Percentiles rank a stretch among this genome's conserved stretches.
These are phyloP conservation scores for Ceratobasidium sp. DNA, from an alignment of 1,284 basidiomycete genomes.

Conservation along the genomic window DNA sequence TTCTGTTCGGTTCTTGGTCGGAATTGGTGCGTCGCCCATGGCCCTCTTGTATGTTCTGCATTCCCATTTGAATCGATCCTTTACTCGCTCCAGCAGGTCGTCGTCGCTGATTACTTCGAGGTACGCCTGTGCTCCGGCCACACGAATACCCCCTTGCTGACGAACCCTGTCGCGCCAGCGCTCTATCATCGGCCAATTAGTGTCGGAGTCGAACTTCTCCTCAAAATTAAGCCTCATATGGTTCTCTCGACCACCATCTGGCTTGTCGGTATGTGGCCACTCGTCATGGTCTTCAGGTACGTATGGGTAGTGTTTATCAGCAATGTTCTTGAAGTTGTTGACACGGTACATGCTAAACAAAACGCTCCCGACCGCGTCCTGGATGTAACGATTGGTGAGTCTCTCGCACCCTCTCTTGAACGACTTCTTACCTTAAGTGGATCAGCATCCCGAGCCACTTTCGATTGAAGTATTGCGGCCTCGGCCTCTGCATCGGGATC, in stretches of 20 bases:
- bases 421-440: background rate
- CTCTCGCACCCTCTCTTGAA: background rate
- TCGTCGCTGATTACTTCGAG: background rate
- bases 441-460: background rate
- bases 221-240: constrained; percentile 3
- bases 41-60: background rate
- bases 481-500: background rate
- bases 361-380: constrained; percentile 2
- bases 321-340: constrained; percentile 10
- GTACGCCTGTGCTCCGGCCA: background rate
- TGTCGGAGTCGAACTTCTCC: background rate
- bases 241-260: constrained; percentile 1
- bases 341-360: constrained; percentile 9
- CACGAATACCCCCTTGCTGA: background rate
- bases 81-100: background rate
- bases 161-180: background rate
- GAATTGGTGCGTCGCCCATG: background rate
- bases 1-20: background rate
- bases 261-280: background rate
- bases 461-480: background rate
- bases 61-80: background rate
- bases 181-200: background rate
- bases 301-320: constrained; percentile 12
- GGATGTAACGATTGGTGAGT: background rate
- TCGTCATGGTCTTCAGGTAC: constrained; percentile 9